Conservation (phyloP, 805 yeast genomes). For the Helenozyma baotianmanensis region DNA sequence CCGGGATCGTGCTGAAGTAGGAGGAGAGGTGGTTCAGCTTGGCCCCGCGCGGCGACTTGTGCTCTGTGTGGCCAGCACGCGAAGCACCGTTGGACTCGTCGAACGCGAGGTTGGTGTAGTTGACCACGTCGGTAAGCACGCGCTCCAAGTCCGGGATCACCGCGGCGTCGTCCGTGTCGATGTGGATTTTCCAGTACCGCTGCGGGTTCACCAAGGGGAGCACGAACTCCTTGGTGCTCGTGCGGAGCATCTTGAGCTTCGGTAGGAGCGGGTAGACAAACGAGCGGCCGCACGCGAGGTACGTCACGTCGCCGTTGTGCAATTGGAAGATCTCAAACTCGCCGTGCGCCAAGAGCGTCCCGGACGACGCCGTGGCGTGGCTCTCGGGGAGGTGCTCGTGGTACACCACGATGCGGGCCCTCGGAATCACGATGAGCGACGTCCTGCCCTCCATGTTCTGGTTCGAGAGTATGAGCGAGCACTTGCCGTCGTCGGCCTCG, state of each 20-base stretch:
- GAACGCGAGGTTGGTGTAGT: slow-evolving; percentile 37
- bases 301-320: slow-evolving; percentile 53
- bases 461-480: slow-evolving; percentile 9
- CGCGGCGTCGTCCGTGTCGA: slow-evolving; percentile 27
- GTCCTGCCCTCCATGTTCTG: slow-evolving; percentile 33
- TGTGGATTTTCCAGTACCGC: slow-evolving; percentile 61
- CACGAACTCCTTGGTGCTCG: slow-evolving; percentile 45
- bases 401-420: slow-evolving; percentile 32
- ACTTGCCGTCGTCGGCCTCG: slow-evolving; percentile 9
- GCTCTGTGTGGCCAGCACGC: slow-evolving; percentile 10
- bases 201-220: slow-evolving; percentile 70
- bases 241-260: slow-evolving; percentile 52
- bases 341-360: slow-evolving; percentile 58
- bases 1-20: slow-evolving; percentile 31
- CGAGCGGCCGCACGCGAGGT: slow-evolving; percentile 59
- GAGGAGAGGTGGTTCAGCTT: slow-evolving; percentile 6
- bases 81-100: background rate
- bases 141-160: slow-evolving; percentile 25
- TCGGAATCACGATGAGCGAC: slow-evolving; percentile 28
- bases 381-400: slow-evolving; percentile 27
- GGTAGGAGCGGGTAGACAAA: slow-evolving; percentile 74
- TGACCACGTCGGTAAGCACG: slow-evolving; percentile 38
- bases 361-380: slow-evolving; percentile 20
- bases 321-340: slow-evolving; percentile 55
- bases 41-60: background rate